These are phyloP conservation scores for Echinochloa phyllopogon DNA, from an alignment of 176 grass and related monocot species.

Conservation along the genomic window DNA sequence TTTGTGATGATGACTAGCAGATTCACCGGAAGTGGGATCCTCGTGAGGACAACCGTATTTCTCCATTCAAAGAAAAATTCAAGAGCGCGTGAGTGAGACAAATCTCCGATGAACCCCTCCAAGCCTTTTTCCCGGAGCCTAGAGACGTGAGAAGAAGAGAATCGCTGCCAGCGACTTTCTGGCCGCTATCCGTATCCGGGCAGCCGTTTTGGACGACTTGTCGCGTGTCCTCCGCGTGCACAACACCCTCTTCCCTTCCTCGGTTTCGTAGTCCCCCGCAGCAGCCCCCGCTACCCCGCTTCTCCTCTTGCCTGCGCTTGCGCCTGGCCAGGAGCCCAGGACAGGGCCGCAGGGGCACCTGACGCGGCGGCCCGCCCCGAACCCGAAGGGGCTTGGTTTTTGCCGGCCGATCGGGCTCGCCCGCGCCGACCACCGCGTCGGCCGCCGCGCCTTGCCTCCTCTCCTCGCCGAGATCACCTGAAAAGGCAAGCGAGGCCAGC, in stretches of 20 bases:
- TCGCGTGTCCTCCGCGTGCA: background rate
- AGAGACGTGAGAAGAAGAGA: background rate
- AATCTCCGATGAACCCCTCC: background rate
- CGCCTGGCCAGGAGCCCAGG: background rate
- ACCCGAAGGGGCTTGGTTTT: background rate
- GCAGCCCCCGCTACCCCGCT: background rate
- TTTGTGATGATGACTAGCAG: background rate
- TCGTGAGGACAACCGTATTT: background rate
- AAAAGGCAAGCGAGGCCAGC: slow-evolving; percentile 6
- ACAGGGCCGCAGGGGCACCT: background rate
- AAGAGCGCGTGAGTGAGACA: background rate
- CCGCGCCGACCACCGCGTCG: slow-evolving; percentile 12
- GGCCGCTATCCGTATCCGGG: background rate
- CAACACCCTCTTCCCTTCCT: background rate
- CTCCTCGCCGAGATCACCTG: slow-evolving; percentile 10
- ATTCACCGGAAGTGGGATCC: background rate
- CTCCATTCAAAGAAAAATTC: background rate
- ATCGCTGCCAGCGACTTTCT: background rate
- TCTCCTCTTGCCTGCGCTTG: background rate
- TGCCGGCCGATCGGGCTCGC: slow-evolving; percentile 12
- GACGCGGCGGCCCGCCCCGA: background rate
- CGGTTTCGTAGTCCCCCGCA: background rate
- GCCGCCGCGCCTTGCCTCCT: background rate
- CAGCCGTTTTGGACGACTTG: slow-evolving; percentile 30
- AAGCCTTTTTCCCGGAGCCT: background rate